Base-by-base conservation (phyloP, 768 basidiomycete genomes). In the Boletales sp. region DNA sequence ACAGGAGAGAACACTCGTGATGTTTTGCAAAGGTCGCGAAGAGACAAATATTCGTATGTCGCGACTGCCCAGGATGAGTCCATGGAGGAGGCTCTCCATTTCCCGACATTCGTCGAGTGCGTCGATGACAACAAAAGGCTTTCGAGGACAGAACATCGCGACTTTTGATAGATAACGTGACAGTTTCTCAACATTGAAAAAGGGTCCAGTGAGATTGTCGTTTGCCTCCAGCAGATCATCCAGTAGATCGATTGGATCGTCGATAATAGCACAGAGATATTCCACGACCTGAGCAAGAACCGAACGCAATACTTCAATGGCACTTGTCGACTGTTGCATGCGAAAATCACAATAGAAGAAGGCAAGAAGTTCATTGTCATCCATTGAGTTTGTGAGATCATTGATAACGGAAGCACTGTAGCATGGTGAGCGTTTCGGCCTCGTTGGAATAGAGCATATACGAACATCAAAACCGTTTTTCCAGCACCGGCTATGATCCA, bases 321-420 rank as follows among this genome's bases (percentile, higher is more conserved):
- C 46, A 9, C 46, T 48, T 2, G 49, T 60, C 2, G 56, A 57
- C 2, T 38, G 21, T 5, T 8, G 18, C 1, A 19, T 40, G 6
- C 46, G 48, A 35, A 65, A 65, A 41, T 64, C 58, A 5, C 63
- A 65, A 46, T 63, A 65, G 40, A 65, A 64, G 19, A 48, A 60
- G 0, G 25, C 48, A 17, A 60, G 9, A 7, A 40, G 1, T 14
- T 49, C 54, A 1, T 18, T 28, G 8, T 28, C 30, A 4, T 30
- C 21, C 5, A 15, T 44, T 11, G 10, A 25, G 19, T 30, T 9
- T 1, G 13, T 8, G 9, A 53, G 41, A 10, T 53, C 28, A 1
- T 47, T 4, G 40, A 54, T 43, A 10, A 38, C 25, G 2, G 11
- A 41, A 31, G 53, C 46, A 2, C 51, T 47, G 21, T 21, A 2